Percentiles rank a stretch among this genome's conserved stretches.
phyloP scores from a whole-genome alignment of 2,329 filamentous ascomycete genomes.

The Colletotrichum liriopes region DNA sequence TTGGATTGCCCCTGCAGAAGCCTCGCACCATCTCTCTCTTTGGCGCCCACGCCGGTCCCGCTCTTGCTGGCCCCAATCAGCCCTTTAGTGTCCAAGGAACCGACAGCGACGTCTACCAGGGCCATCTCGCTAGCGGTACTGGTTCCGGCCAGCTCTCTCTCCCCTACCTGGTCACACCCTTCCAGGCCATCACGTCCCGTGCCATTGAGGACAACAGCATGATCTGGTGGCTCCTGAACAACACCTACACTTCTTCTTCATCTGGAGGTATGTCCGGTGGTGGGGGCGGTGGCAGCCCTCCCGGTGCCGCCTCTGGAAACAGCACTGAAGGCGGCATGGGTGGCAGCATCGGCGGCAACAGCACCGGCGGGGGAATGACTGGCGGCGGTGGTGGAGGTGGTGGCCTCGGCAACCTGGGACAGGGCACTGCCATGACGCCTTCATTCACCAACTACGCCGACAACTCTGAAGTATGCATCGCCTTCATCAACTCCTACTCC shows the following conservation, averaged over 20 bases:
- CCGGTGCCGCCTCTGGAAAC: conserved; percentile 15
- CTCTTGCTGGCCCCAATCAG: conserved; percentile 28
- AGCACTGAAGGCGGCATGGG: conserved; percentile 19
- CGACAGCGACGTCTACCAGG: conserved; percentile 33
- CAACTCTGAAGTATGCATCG: conserved; percentile 35
- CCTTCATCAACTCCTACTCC: conserved; percentile 38
- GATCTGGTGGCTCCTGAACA: conserved; percentile 38
- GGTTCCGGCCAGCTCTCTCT: conserved; percentile 35
- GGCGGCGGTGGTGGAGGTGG: conserved; percentile 16
- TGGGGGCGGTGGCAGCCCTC: conserved; percentile 16
- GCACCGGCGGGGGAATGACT: conserved; percentile 28
- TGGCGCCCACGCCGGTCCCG: conserved; percentile 24
- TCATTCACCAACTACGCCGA: conserved; percentile 36
- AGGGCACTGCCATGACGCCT: conserved; percentile 15
- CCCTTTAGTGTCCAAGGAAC: conserved; percentile 30
- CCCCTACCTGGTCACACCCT: conserved; percentile 33
- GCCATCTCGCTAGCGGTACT: conserved; percentile 29
- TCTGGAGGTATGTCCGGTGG: conserved; percentile 5
- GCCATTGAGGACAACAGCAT: conserved; percentile 64
- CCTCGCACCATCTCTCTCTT: conserved; percentile 37
- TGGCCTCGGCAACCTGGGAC: conserved; percentile 23
- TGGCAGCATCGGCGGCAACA: conserved; percentile 8
- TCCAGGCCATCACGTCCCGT: conserved; percentile 31
- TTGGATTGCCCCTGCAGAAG: conserved; percentile 73
- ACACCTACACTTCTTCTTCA: conserved; percentile 36